Evolutionary conservation across 148 eudicot species (phyloP), one percentile per base, ranked within the genome.

Genomic region (Euryodendron excelsum): DNA sequence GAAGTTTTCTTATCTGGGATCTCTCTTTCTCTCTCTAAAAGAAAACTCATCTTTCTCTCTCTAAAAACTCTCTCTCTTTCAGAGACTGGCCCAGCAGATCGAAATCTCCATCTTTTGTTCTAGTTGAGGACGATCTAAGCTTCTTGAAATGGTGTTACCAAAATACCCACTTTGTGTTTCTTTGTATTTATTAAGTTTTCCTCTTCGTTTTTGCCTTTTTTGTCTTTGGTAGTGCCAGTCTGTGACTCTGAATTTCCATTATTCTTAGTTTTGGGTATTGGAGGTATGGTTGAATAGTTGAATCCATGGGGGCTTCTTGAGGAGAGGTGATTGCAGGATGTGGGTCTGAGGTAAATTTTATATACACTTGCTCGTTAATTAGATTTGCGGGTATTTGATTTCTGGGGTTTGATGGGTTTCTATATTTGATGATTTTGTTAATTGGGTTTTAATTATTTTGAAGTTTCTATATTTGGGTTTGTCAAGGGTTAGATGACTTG

Each of bases 1-100:
- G 81, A 86, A 87, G 90, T 89, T 90, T 92, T 94, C 97, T 92
- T 89, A 92, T 92, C 97, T 92, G 91, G 95, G 97, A 94, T 94
- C 95, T 88, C 98, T 85, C 90, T 69, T 81, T 74, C 76, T 82
- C 87, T 80, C 81, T 82, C 84, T 84, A 9, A 25, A 31, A 36
- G 74, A 50, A 41, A 9, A 30, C 36, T 12, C 17, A 12, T 28
- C 81, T 80, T 78, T 83, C 88, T 78, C 83, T 79, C 73, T 60
- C 74, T 30, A 74, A 20, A 76, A 69, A 53, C 72, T 77, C 60
- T 58, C 74, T 59, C 5, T 73, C 74, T 82, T 79, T 77, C 75
- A 41, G 78, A 80, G 80, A 82, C 68, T 86, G 90, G 88, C 93
- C 95, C 95, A 88, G 80, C 88, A 87, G 94, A 94, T 94, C 97